Base-by-base conservation (phyloP, 441 rosid species). In the Euphorbia celastroides region DNA sequence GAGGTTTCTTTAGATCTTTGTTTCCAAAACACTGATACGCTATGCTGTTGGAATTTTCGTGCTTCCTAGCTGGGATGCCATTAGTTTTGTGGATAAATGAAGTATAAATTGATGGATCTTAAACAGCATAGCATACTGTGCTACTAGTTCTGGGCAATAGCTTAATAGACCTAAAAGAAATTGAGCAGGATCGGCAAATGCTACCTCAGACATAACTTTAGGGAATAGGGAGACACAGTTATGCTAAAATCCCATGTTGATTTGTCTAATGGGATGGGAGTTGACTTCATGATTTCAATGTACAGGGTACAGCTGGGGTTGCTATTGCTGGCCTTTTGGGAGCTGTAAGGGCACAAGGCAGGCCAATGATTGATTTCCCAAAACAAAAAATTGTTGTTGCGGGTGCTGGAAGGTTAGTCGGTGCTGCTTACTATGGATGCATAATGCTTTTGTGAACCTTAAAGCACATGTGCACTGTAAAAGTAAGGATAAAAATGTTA, bases 291-390 rank as follows among this genome's bases (percentile, higher is more conserved):
- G 68, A 66, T 22, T 64, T 48, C 73, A 58, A 27, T 60, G 22
- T 64, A 71, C 77, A 92, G 99, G 99, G 99, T 72, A 95, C 98
- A 32, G 98, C 99, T 63, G 99, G 99, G 76, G 99, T 95, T 76
- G 99, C 99, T 59, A 78, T 92, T 56, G 98, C 98, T 84, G 99
- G 99, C 66, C 98, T 95, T 75, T 84, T 95, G 82, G 98, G 99
- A 82, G 98, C 99, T 60, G 99, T 95, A 70, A 88, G 99, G 82
- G 98, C 98, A 70, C 96, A 94, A 76, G 98, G 99, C 69, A 81
- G 92, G 79, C 84, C 99, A 23, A 89, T 94, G 97, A 86, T 94
- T 62, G 99, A 94, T 83, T 94, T 94, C 70, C 99, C 99, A 59
- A 94, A 94, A 88, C 91, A 80, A 83, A 94, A 88, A 84, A 94